These are phyloP conservation scores for Golubevia pallescens DNA, from an alignment of 1,284 basidiomycete genomes.

Conservation along the genomic window DNA sequence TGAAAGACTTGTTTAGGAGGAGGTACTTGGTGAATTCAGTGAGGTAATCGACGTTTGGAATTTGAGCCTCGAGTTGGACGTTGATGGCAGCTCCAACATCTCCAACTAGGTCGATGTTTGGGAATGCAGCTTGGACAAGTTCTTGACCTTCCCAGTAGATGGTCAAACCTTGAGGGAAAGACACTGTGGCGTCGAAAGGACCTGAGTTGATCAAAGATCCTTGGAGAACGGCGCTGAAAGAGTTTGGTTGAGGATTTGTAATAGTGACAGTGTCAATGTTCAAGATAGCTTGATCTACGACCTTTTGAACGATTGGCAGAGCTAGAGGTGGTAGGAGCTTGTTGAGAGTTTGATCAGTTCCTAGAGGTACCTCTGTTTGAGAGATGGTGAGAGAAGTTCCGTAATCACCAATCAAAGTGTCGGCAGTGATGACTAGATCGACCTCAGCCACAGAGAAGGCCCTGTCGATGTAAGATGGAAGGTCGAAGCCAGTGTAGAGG, in stretches of 20 bases:
- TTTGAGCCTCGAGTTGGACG: constrained; percentile 40
- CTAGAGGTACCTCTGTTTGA: constrained; percentile 51
- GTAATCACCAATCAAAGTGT: constrained; percentile 52
- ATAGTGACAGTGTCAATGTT: constrained; percentile 52
- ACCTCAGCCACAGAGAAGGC: constrained; percentile 43
- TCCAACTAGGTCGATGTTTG: constrained; percentile 44
- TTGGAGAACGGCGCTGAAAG: constrained; percentile 44
- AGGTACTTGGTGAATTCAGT: constrained; percentile 50
- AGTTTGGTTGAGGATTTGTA: constrained; percentile 39
- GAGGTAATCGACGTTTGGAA: constrained; percentile 49
- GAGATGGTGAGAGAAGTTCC: constrained; percentile 45
- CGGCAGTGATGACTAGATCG: constrained; percentile 46
- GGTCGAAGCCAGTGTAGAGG: constrained; percentile 57
- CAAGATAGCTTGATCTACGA: constrained; percentile 53
- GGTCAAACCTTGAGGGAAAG: constrained; percentile 50
- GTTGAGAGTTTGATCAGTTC: constrained; percentile 49
- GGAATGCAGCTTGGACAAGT: constrained; percentile 54
- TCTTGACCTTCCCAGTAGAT: constrained; percentile 48
- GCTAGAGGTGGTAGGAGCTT: constrained; percentile 55
- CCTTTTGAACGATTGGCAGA: constrained; percentile 59
- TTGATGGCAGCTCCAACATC: constrained; percentile 56
- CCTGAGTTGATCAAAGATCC: constrained; percentile 57
- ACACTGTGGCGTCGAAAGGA: constrained; percentile 56
- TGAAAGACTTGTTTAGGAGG: constrained; percentile 49
- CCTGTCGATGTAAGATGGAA: constrained; percentile 41